A percentile compares a stretch with the other conserved stretches of the same genome.
phyloP scores from a whole-genome alignment of 2,329 filamentous ascomycete species.

The Sporothrix variecibatus region DNA sequence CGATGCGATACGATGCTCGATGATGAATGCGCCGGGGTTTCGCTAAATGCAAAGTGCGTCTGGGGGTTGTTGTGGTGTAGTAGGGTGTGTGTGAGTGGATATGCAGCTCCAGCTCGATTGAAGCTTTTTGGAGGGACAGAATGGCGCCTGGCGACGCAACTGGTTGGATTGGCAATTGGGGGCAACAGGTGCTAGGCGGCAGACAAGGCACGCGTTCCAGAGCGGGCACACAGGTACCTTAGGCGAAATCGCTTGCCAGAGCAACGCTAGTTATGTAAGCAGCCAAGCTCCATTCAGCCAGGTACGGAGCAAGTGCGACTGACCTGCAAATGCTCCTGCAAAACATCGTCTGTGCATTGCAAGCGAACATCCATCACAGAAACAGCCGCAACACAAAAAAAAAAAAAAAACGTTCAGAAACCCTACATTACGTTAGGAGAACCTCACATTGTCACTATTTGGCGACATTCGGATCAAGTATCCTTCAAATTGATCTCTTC shows the following conservation, averaged over 20 bases:
- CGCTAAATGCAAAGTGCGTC: background rate
- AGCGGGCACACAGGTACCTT: conserved; percentile 14
- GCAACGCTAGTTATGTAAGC: conserved; percentile 20
- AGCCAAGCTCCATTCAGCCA: conserved; percentile 11
- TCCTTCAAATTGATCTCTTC: background rate
- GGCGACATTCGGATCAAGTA: background rate
- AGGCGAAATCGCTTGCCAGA: background rate
- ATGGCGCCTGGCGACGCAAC: conserved; percentile 5
- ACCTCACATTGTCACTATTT: background rate
- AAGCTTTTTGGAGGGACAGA: conserved; percentile 21
- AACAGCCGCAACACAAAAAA: background rate
- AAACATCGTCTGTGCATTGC: background rate
- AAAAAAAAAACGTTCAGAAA: background rate
- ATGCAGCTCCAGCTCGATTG: conserved; percentile 8
- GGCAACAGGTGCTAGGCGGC: conserved; percentile 30
- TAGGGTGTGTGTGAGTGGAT: background rate
- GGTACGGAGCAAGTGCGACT: background rate
- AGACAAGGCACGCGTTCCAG: conserved; percentile 32
- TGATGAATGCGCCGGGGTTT: background rate
- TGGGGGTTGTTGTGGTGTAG: background rate
- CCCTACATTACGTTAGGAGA: background rate
- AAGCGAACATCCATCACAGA: background rate
- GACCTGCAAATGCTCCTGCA: background rate
- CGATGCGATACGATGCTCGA: background rate
- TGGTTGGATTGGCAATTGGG: conserved; percentile 20